Conservation (phyloP, 768 basidiomycete species). For the Suillus luteus region DNA sequence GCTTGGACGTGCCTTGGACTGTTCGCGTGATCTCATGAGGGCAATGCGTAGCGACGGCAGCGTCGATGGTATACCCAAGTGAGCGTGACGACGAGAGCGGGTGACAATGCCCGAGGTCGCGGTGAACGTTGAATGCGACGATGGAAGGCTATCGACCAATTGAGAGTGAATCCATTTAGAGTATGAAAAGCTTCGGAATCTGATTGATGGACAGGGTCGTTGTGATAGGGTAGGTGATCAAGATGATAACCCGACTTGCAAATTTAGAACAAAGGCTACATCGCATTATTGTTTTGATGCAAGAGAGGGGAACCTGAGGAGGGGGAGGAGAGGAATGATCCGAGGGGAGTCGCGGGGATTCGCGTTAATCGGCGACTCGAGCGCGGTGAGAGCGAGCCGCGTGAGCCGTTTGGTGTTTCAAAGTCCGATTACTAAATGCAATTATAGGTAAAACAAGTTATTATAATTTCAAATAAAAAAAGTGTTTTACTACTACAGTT, state of each 20-base stretch:
- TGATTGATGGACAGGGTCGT: constrained; percentile 37
- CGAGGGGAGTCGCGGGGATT: constrained; percentile 26
- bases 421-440: constrained; percentile 28
- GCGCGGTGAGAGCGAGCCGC: constrained; percentile 22
- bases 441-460: constrained; percentile 8
- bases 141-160: too few relatives aligned
- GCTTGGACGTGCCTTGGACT: background rate
- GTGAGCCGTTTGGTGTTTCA: constrained; percentile 29
- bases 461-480: constrained; percentile 1
- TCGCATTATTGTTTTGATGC: too few relatives aligned
- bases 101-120: constrained; percentile 3
- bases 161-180: constrained; percentile 23
- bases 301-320: too few relatives aligned
- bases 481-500: constrained; percentile 10
- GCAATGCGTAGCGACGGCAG: background rate
- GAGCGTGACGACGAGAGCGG: constrained; percentile 7
- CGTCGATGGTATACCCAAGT: background rate
- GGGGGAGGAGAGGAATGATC: constrained; percentile 21
- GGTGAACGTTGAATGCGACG: background rate
- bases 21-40: background rate
- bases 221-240: constrained; percentile 41
- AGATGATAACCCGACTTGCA: constrained; percentile 30
- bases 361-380: constrained; percentile 33
- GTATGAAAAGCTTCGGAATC: constrained; percentile 33
- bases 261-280: constrained; percentile 23